These are phyloP conservation scores for Phaffomyces opuntiae DNA, from an alignment of 805 yeast species.

Conservation along the genomic window DNA sequence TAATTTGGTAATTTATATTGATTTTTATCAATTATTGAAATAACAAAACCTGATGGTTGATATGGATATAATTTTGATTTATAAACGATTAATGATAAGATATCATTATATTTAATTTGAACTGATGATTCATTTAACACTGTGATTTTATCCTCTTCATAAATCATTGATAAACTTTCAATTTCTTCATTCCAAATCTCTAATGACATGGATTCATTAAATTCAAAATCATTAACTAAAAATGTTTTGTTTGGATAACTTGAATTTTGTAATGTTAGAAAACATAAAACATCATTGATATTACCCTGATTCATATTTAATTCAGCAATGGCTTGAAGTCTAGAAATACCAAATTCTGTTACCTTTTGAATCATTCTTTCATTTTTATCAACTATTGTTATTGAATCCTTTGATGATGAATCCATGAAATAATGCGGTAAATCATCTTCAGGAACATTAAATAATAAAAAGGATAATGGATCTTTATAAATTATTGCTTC, in stretches of 20 bases:
- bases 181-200: constrained; percentile 71
- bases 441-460: constrained; percentile 93
- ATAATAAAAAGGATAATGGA: constrained; percentile 47
- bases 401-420: constrained; percentile 48
- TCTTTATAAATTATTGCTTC: constrained; percentile 62
- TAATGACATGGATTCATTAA: constrained; percentile 10
- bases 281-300: constrained; percentile 28
- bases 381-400: constrained; percentile 38
- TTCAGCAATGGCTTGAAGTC: constrained; percentile 50
- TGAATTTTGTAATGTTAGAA: constrained; percentile 6
- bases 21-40: constrained; percentile 31
- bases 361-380: constrained; percentile 51
- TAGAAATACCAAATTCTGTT: constrained; percentile 61
- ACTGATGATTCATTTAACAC: constrained; percentile 20
- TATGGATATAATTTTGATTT: constrained; percentile 53
- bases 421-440: constrained; percentile 56
- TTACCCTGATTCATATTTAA: constrained; percentile 35
- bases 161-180: constrained; percentile 58
- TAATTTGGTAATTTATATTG: constrained; percentile 56
- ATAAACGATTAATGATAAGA: constrained; percentile 33
- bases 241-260: constrained; percentile 4
- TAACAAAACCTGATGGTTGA: constrained; percentile 61
- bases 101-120: constrained; percentile 15
- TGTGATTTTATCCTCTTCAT: constrained; percentile 28
- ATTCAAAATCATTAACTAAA: not conserved